A percentile compares a stretch with the other conserved stretches of the same genome.
Conservation (phyloP, 177 flowering plant species). For the Tripterygium wilfordii region DNA sequence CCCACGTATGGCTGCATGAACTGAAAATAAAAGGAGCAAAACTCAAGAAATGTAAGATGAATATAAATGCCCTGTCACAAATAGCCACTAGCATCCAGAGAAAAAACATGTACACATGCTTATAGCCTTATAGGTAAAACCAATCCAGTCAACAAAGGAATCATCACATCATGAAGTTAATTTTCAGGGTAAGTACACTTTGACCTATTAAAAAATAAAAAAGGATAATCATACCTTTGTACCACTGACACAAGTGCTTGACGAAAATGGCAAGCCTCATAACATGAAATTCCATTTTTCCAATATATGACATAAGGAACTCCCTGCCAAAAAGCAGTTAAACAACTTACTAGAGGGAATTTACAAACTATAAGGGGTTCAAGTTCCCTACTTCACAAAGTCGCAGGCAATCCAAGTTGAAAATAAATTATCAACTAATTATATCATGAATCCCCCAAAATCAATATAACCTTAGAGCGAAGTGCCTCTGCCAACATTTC, state of each 20-base stretch:
- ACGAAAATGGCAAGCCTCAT: conserved; percentile 82
- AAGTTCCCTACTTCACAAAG: too few species aligned
- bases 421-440: too few species aligned
- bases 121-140: too few species aligned
- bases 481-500: conserved; percentile 76
- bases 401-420: too few species aligned
- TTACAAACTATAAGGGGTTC: too few species aligned
- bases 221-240: conserved; percentile 81
- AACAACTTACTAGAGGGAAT: too few species aligned
- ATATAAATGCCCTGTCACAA: too few species aligned
- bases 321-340: conserved; percentile 52
- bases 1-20: conserved; percentile 89
- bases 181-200: too few species aligned
- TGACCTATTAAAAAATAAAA: not conserved
- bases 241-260: conserved; percentile 78
- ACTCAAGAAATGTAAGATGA: too few species aligned
- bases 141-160: too few species aligned
- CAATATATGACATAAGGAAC: conserved; percentile 90
- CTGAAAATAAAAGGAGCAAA: conserved; percentile 33
- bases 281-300: conserved; percentile 50
- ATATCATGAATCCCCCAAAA: too few species aligned
- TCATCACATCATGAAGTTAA: too few species aligned
- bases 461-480: conserved; percentile 59
- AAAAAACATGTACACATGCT: not conserved
- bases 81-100: not conserved